Base-by-base conservation (phyloP, 768 basidiomycete species). In the Phylloporus scabripes region DNA sequence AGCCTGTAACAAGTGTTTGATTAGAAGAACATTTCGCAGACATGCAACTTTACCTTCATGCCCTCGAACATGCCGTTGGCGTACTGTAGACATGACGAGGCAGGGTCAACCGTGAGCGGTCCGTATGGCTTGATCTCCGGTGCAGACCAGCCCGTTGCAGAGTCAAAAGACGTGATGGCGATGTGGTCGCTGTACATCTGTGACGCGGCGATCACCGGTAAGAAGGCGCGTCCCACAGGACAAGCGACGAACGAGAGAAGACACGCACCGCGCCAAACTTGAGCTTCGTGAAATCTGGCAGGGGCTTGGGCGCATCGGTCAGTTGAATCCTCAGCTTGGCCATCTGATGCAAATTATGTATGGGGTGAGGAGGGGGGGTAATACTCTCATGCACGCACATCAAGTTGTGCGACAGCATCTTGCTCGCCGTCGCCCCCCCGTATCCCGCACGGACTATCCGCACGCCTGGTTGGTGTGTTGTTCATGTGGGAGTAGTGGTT, bases 111-210 rank as follows among this genome's bases (percentile, higher is more conserved):
- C 10, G 61, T 54, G 31, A 87, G 63, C 4, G 80, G 80, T 7
- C 69, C 79, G 56, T 85, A 87, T 0, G 86, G 85, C 58, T 79
- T 82, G 60, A 90, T 85, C 56, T 84, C 78, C 0, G 87, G 87
- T 1, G 74, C 67, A 7, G 78, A 78, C 87, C 87, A 90, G 9
- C 87, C 87, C 4, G 66, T 72, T 15, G 63, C 54, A 0, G 83
- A 82, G 42, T 83, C 73, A 68, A 80, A 87, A n/a, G 74, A 72
- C 20, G 76, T 70, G 31, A 83, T 66, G 26, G 87, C 74, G 87
- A 92, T 92, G 64, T 92, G 87, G 67, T 92, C 87, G 5, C 80
- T 81, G 61, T 78, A 74, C n/a, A 70, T 67, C 82, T 84, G 53
- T 11, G 4, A 1, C 15, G 12, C 18, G 17, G n/a, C n/a, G n/a